phyloP scores from a whole-genome alignment of 2,329 filamentous ascomycete genomes.

The Trichoderma sp. region DNA sequence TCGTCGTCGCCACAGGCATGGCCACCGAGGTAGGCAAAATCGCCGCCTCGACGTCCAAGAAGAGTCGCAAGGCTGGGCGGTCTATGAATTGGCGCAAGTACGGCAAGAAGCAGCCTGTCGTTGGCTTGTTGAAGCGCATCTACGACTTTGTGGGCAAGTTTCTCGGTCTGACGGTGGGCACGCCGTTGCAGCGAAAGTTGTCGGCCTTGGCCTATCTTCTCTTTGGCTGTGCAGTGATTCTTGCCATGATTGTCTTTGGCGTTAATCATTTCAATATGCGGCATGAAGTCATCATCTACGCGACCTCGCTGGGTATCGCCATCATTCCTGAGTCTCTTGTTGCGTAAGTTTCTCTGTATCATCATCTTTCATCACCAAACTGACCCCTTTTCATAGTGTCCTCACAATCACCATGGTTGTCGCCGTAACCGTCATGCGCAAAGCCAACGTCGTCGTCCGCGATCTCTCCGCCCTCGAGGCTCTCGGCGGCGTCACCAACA shows the following conservation, averaged over 20 bases:
- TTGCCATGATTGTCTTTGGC: constrained; percentile 57
- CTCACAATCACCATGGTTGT: constrained; percentile 69
- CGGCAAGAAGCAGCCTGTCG: constrained; percentile 47
- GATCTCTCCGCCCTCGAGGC: constrained; percentile 66
- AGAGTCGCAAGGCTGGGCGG: constrained; percentile 53
- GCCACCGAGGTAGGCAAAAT: constrained; percentile 68
- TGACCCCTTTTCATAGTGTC: constrained; percentile 40
- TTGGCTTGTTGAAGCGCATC: constrained; percentile 45
- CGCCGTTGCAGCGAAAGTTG: constrained; percentile 74
- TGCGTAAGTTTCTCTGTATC: constrained; percentile 41
- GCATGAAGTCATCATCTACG: constrained; percentile 55
- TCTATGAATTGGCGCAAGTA: constrained; percentile 54
- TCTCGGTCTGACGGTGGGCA: constrained; percentile 62
- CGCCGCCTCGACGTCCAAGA: constrained; percentile 53
- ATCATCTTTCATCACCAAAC: neutral
- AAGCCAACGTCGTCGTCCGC: constrained; percentile 61
- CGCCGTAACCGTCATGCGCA: constrained; percentile 61
- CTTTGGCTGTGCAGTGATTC: constrained; percentile 64
- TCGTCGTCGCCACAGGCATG: constrained; percentile 72
- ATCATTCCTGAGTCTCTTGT: constrained; percentile 65
- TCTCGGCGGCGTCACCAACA: constrained; percentile 67
- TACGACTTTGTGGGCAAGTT: constrained; percentile 55
- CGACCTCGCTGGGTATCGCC: constrained; percentile 56
- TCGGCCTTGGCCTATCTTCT: constrained; percentile 74
- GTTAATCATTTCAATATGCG: constrained; percentile 52